Evolutionary conservation across 345 rosid genomes (phyloP).

Genomic region (Erysimum cheiranthoides): DNA sequence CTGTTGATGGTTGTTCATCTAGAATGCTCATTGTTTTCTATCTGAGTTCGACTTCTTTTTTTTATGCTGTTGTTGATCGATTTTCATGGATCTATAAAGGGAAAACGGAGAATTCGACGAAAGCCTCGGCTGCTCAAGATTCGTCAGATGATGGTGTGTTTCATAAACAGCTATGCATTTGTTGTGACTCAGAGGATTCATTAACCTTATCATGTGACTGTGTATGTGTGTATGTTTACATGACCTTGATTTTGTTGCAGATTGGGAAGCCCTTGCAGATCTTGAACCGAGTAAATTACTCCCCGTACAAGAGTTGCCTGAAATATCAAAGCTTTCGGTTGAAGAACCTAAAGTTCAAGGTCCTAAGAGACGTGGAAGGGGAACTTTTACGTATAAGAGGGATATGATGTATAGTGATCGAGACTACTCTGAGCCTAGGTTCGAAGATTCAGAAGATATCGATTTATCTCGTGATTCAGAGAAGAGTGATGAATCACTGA

Average conservation of each 20-base stretch:
- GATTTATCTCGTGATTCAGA: slow-evolving; percentile 46
- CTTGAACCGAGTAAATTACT: slow-evolving; percentile 63
- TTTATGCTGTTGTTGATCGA: slow-evolving; percentile 3
- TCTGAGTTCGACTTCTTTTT: not conserved
- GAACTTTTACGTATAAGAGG: slow-evolving; percentile 73
- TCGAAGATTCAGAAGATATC: slow-evolving; percentile 55
- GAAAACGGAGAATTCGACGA: slow-evolving; percentile 39
- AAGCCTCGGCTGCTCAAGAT: slow-evolving; percentile 39
- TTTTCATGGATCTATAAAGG: slow-evolving; percentile 41
- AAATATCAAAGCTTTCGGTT: slow-evolving; percentile 63
- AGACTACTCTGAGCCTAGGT: slow-evolving; percentile 35
- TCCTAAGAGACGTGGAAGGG: slow-evolving; percentile 91
- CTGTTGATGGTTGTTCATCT: slow-evolving; percentile 48
- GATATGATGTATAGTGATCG: slow-evolving; percentile 67
- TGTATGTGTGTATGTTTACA: slow-evolving; percentile 17
- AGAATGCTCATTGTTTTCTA: not conserved
- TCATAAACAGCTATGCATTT: not conserved
- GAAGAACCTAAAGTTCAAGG: slow-evolving; percentile 59
- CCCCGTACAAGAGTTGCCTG: slow-evolving; percentile 58
- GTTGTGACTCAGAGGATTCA: not conserved
- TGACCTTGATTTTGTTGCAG: slow-evolving; percentile 45
- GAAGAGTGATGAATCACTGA: slow-evolving; percentile 47
- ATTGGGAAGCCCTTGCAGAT: slow-evolving; percentile 95
- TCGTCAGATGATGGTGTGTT: slow-evolving; percentile 73
- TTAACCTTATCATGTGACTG: not conserved